These are phyloP conservation scores for Stentor roeselii DNA, from an alignment of 73 alveolate species.

Conservation along the genomic window DNA sequence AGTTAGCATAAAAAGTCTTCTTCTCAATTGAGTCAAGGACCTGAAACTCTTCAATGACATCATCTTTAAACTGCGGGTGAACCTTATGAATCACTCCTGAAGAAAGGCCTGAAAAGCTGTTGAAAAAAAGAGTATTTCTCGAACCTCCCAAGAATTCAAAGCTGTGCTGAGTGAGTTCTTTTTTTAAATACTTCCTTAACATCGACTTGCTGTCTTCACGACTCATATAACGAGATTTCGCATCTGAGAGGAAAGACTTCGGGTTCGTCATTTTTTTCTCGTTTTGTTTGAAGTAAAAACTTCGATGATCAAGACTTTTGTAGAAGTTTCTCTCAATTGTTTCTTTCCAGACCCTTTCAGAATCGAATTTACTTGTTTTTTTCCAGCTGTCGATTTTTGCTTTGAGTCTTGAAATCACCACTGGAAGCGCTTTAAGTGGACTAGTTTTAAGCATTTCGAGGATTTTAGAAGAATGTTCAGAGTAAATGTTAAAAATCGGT, in stretches of 20 bases:
- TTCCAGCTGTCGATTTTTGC: conserved; percentile 33
- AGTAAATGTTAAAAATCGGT: conserved; percentile 16
- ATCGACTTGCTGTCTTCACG: background rate
- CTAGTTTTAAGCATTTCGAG: conserved; percentile 34
- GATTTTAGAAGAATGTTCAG: conserved; percentile 35
- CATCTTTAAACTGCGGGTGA: background rate
- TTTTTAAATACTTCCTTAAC: background rate
- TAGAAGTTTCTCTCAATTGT: conserved; percentile 45
- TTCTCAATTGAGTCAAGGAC: background rate
- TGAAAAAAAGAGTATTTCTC: background rate
- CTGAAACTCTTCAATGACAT: background rate
- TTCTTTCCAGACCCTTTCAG: conserved; percentile 45
- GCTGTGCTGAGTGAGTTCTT: background rate
- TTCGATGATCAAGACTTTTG: conserved; percentile 53
- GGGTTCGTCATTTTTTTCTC: conserved; percentile 29
- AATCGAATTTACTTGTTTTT: conserved; percentile 32
- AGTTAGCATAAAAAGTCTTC: background rate
- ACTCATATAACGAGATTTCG: conserved; percentile 1
- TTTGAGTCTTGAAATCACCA: conserved; percentile 38
- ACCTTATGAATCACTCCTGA: background rate
- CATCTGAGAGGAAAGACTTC: background rate
- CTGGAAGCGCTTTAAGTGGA: conserved; percentile 39
- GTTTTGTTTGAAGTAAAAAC: conserved; percentile 53
- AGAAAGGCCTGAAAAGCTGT: conserved; percentile 23
- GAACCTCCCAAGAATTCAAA: conserved; percentile 9